A percentile compares a stretch with the other conserved stretches of the same genome.
Conservation (phyloP, 1,139 yeast species). For the Yamadazyma oceani region DNA sequence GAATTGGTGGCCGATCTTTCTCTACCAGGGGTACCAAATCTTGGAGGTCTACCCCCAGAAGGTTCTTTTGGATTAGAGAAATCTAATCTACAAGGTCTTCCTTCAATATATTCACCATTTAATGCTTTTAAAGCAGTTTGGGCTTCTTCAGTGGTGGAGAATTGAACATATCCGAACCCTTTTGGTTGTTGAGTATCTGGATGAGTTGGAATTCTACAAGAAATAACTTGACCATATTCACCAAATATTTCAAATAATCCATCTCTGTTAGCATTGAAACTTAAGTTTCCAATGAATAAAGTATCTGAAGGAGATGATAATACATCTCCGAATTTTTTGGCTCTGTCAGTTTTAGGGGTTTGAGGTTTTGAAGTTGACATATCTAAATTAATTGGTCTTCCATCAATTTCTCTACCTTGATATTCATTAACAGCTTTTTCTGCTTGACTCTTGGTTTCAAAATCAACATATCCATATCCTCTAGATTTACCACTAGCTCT, state of each 20-base stretch:
- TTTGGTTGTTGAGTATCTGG: slow-evolving; percentile 98
- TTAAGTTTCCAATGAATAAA: slow-evolving; percentile 90
- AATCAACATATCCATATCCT: slow-evolving; percentile 98
- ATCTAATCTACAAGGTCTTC: slow-evolving; percentile 94
- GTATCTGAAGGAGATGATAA: slow-evolving; percentile 94
- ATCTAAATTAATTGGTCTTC: slow-evolving; percentile 94
- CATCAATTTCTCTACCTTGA: slow-evolving; percentile 95
- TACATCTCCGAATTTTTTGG: slow-evolving; percentile 83
- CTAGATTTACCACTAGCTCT: slow-evolving; percentile 90
- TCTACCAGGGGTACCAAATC: slow-evolving; percentile 41
- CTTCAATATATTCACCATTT: slow-evolving; percentile 86
- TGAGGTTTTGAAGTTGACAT: slow-evolving; percentile 83
- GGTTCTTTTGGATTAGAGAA: slow-evolving; percentile 86
- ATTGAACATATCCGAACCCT: slow-evolving; percentile 98
- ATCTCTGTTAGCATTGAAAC: slow-evolving; percentile 86
- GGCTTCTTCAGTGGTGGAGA: slow-evolving; percentile 83
- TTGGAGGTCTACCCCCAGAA: slow-evolving; percentile 34
- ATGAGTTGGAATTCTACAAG: slow-evolving; percentile 95
- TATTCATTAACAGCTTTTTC: slow-evolving; percentile 82
- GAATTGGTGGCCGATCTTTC: slow-evolving; percentile 45
- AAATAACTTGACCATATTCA: slow-evolving; percentile 75
- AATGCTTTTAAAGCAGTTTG: slow-evolving; percentile 82
- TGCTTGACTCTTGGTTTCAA: slow-evolving; percentile 72
- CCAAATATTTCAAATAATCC: slow-evolving; percentile 69
- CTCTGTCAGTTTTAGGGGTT: slow-evolving; percentile 65